phyloP scores from a whole-genome alignment of 2,329 filamentous ascomycete genomes.

The Diaporthe sp. region DNA sequence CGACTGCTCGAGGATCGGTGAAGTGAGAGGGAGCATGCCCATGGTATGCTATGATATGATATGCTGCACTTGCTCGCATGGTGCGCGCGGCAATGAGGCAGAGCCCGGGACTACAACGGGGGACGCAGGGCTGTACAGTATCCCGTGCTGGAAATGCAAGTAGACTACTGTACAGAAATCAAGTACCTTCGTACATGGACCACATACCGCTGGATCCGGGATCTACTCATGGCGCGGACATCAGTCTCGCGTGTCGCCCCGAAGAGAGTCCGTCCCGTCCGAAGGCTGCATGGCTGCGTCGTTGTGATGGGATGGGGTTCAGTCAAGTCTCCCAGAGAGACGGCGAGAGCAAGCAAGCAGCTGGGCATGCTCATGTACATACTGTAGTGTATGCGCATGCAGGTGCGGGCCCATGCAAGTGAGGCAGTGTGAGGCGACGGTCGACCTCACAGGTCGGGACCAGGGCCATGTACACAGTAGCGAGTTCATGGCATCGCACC shows the following conservation, averaged over 20 bases:
- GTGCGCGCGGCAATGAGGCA: conserved; percentile 1
- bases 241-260: neutral
- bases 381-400: conserved; percentile 10
- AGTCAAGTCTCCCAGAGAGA: neutral
- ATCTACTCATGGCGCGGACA: neutral
- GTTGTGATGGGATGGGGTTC: neutral
- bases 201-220: conserved; percentile 22
- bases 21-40: neutral
- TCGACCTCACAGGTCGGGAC: conserved; percentile 8
- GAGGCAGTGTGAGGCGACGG: conserved; percentile 17
- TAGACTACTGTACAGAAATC: neutral
- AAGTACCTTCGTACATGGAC: conserved; percentile 8
- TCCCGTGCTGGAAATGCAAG: neutral
- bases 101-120: neutral
- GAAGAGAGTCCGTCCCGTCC: conserved; percentile 18
- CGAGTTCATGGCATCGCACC: conserved; percentile 11
- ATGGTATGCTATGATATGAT: conserved; percentile 14
- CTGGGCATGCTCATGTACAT: neutral
- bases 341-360: conserved; percentile 1
- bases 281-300: conserved; percentile 2
- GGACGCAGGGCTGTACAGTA: neutral
- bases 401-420: conserved; percentile 9
- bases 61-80: conserved; percentile 15
- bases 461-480: neutral
- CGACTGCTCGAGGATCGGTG: conserved; percentile 1